These are phyloP conservation scores for Corinectria fuckeliana DNA, from an alignment of 2,329 filamentous ascomycete genomes.

Conservation along the genomic window DNA sequence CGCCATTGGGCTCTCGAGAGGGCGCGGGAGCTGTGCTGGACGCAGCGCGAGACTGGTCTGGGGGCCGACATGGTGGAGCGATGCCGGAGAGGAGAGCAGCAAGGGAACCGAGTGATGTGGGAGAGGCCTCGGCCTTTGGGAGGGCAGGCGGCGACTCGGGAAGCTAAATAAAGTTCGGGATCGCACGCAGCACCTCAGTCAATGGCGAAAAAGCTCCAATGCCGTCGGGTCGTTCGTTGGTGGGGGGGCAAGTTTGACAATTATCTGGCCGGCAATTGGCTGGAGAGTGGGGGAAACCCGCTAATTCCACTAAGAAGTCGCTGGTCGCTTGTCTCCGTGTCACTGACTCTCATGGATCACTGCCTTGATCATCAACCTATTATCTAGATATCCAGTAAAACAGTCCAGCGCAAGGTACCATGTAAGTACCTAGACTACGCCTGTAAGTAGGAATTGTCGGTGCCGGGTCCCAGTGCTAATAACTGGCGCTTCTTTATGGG, in stretches of 20 bases:
- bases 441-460: too few species aligned
- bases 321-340: neutral
- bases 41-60: constrained; percentile 48
- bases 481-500: constrained; percentile 5
- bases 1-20: constrained; percentile 40
- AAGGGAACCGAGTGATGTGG: constrained; percentile 29
- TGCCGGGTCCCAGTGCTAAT: neutral
- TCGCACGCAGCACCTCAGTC: constrained; percentile 5
- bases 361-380: too few species aligned
- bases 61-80: constrained; percentile 43
- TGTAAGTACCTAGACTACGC: too few species aligned
- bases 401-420: too few species aligned
- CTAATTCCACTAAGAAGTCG: neutral
- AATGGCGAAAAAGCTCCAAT: constrained; percentile 24
- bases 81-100: neutral
- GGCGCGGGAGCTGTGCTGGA: constrained; percentile 47
- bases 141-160: constrained; percentile 3
- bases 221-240: constrained; percentile 14
- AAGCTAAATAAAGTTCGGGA: constrained; percentile 9
- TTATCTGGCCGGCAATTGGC: constrained; percentile 34
- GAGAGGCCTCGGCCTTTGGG: constrained; percentile 33
- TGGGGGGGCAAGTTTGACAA: constrained; percentile 30
- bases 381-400: too few species aligned
- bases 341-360: constrained; percentile 7
- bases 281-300: constrained; percentile 7